Evolutionary conservation across 106 monocot species (phyloP), one percentile per base, ranked within the genome.

Genomic region (Triglochin maritima): DNA sequence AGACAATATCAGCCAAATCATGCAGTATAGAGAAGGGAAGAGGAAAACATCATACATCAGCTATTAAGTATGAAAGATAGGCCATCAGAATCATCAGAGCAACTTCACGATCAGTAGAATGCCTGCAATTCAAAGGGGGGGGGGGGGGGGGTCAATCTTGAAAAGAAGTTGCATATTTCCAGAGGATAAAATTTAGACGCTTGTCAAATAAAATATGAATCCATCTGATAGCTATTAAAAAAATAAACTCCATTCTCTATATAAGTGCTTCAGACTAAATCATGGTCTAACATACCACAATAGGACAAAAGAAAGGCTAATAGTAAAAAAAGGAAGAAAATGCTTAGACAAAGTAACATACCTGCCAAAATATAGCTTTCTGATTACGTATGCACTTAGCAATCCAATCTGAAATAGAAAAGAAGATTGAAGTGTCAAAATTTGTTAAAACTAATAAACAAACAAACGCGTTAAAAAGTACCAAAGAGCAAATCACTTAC

Each of bases 291-390:
- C 41, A 9, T 1, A 17, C 9, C 29, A 4, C 4, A 60, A 60
- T 60, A 17, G 17, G 60, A n/a, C 0, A 60, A 60, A 60, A 9
- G 13, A n/a, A 47, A 3, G 60, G 0, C 64, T 14, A 64, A 4
- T 0, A 47, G 46, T 1, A 2, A 0, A 9, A 64, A 47, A 64
- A 11, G 48, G 10, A 11, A 12, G 7, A 29, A 47, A 12, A n/a
- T 3, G 15, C 8, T 47, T 45, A 64, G 2, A 46, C 7, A 47
- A 64, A 47, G 7, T 11, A 60, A 80, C 77, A 51, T 43, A 94
- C 98, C 88, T 92, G 71, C 88, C 98, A 73, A 99, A 81, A 63
- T 99, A 99, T 69, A 99, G 65, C 56, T 79, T 83, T 67, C 89
- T 99, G 69, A 92, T 88, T 60, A 92, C 69, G n/a, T 82, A 89